phyloP scores from a whole-genome alignment of 2,329 filamentous ascomycete species.

The Penicillium sp. region DNA sequence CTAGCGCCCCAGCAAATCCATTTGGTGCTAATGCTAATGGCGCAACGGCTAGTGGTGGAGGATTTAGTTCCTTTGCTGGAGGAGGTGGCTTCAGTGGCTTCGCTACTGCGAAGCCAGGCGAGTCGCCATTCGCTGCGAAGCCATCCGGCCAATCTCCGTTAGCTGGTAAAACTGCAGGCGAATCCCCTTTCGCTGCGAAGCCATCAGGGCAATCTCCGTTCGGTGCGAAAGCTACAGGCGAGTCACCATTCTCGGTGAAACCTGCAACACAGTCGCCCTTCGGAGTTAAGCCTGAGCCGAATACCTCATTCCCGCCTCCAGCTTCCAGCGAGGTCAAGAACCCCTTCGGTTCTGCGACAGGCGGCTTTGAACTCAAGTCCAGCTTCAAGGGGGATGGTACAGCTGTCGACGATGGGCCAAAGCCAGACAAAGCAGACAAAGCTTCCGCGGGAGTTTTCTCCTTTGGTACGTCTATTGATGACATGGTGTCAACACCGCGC shows the following conservation, averaged over 20 bases:
- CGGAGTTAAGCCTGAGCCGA: constrained; percentile 24
- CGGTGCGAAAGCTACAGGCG: background rate
- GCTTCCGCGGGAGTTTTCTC: constrained; percentile 35
- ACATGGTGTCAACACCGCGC: constrained; percentile 37
- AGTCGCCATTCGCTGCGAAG: constrained; percentile 15
- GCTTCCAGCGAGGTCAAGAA: constrained; percentile 28
- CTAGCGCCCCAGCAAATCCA: constrained; percentile 29
- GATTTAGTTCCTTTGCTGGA: constrained; percentile 28
- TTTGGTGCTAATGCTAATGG: constrained; percentile 22
- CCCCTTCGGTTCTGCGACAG: constrained; percentile 28
- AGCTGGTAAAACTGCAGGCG: background rate
- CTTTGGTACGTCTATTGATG: constrained; percentile 39
- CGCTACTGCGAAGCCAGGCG: constrained; percentile 22
- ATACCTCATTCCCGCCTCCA: constrained; percentile 29
- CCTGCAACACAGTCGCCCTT: constrained; percentile 30
- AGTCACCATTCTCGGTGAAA: background rate
- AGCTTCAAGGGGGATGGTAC: constrained; percentile 45
- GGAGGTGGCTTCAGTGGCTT: constrained; percentile 29
- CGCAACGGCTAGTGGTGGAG: constrained; percentile 25
- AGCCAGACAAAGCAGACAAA: constrained; percentile 38
- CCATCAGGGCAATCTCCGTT: background rate
- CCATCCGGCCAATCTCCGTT: background rate
- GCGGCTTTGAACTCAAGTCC: constrained; percentile 44
- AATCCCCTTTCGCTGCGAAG: background rate
- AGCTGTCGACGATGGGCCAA: constrained; percentile 40